Evolutionary conservation across 1,284 basidiomycete species (phyloP).

Genomic region (Papiliotrema nemorosa): DNA sequence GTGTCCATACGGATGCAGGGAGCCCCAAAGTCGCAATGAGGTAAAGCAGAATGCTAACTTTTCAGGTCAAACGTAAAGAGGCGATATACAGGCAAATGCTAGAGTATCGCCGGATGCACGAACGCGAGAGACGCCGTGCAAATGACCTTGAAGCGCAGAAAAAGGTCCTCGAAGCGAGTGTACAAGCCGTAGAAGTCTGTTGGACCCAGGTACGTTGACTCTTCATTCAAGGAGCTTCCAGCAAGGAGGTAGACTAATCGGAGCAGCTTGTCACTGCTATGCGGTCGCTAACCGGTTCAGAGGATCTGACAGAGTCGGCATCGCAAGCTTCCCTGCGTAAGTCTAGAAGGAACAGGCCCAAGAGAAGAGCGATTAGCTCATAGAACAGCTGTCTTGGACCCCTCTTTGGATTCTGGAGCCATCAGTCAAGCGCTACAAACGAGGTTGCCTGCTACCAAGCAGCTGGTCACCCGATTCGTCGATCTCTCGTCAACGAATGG

Average conservation of each 20-base stretch:
- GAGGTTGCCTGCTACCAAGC: constrained; percentile 32
- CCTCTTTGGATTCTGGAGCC: constrained; percentile 20
- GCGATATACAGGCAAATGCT: constrained; percentile 89
- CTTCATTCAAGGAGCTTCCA: constrained; percentile 2
- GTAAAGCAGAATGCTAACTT: constrained; percentile 2
- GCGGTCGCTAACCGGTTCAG: constrained; percentile 29
- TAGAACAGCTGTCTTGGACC: constrained; percentile 28
- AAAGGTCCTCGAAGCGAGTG: constrained; percentile 68
- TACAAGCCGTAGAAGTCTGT: constrained; percentile 79
- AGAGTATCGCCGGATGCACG: constrained; percentile 77
- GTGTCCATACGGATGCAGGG: neutral
- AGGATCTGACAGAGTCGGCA: too few species aligned
- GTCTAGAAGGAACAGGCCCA: too few species aligned
- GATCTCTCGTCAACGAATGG: constrained; percentile 22
- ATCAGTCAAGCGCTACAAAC: constrained; percentile 29
- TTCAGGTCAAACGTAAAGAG: constrained; percentile 75
- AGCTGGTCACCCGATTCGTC: constrained; percentile 29
- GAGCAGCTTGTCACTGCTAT: constrained; percentile 42
- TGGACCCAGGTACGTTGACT: constrained; percentile 84
- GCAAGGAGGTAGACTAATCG: too few species aligned
- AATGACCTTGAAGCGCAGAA: constrained; percentile 70
- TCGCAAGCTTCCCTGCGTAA: too few species aligned
- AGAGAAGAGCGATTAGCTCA: too few species aligned
- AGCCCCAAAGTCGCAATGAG: too few species aligned
- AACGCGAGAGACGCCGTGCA: constrained; percentile 64